Base-by-base conservation (phyloP, 345 rosid species). In the Boechera stricta region DNA sequence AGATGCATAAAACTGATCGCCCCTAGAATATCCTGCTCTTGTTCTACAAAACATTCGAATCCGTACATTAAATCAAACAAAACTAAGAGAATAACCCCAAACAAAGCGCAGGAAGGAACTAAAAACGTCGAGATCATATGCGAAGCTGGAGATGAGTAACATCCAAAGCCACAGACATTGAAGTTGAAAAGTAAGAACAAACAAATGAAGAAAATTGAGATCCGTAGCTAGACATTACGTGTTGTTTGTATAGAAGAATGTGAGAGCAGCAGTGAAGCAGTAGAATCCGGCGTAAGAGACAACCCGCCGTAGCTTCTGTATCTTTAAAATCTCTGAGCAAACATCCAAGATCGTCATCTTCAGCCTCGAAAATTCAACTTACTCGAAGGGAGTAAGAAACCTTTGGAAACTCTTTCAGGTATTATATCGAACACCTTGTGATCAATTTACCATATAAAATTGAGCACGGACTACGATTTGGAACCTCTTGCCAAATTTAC, bases 21-120 rank as follows among this genome's bases (percentile, higher is more conserved):
- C 99, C 57, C 92, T 90, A 6, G 97, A 90, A 82, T 64, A 84
- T 35, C 98, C 94, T 68, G 98, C 98, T 87, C 98, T 87, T 61
- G 93, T 92, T 57, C 98, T 95, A 84, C 79, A 80, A 60, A 13
- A 55, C 61, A 79, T 28, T 67, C 65, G 32, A 74, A 72, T 11
- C 57, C 38, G 44, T 36, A 10, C 10, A 74, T 71, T 33, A 39
- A 70, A 57, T 53, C 54, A 12, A 26, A 6, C 16, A 11, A 66
- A 63, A 5, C 26, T 9, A 60, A 42, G 59, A 13, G 45, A 61
- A 48, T 32, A 56, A 64, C 26, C 15, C 52, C 13, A 26, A 32
- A 32, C 7, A 44, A 59, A n/a, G 38, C 12, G 21, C 21, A 21
- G 21, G 21, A 21, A 21, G 21, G 8, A 32, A 38, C 49, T 10